A percentile compares a stretch with the other conserved stretches of the same genome.
phyloP scores from a whole-genome alignment of 2,329 filamentous ascomycete species.

The Exophiala sideris region DNA sequence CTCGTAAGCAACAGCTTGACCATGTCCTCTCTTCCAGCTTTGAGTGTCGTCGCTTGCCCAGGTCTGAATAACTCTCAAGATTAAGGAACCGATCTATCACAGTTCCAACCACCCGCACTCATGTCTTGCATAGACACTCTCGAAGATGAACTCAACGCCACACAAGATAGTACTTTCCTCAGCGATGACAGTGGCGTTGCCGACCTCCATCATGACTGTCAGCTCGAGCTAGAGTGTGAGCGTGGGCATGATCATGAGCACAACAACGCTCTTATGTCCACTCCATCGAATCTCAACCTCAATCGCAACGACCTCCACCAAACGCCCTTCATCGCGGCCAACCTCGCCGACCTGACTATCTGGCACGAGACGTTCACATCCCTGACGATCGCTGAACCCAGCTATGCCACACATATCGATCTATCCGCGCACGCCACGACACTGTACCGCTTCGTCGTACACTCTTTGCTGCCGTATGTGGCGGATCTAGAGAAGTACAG shows the following conservation, averaged over 20 bases:
- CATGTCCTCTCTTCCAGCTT: neutral
- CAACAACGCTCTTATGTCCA: neutral
- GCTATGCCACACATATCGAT: neutral
- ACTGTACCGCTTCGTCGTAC: conserved; percentile 2
- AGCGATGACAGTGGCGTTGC: neutral
- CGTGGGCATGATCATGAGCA: neutral
- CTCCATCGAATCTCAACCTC: too few relatives aligned
- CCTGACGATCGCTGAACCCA: neutral
- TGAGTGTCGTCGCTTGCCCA: neutral
- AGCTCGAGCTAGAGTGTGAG: too few relatives aligned
- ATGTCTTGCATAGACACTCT: neutral
- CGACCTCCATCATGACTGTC: neutral
- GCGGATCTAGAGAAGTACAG: too few relatives aligned
- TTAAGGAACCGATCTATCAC: neutral
- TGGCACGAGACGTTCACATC: neutral
- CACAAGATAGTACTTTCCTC: neutral
- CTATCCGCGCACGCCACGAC: neutral
- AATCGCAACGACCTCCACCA: neutral
- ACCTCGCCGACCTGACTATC: neutral
- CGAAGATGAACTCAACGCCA: conserved; percentile 4
- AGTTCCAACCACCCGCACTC: neutral
- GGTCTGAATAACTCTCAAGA: neutral
- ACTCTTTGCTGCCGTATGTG: neutral
- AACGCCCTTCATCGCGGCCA: neutral
- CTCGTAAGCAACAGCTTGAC: neutral